Evolutionary conservation across 2,329 filamentous ascomycete species (phyloP), one percentile per base, ranked within the genome.

Genomic region (Neofusicoccum laricinum): DNA sequence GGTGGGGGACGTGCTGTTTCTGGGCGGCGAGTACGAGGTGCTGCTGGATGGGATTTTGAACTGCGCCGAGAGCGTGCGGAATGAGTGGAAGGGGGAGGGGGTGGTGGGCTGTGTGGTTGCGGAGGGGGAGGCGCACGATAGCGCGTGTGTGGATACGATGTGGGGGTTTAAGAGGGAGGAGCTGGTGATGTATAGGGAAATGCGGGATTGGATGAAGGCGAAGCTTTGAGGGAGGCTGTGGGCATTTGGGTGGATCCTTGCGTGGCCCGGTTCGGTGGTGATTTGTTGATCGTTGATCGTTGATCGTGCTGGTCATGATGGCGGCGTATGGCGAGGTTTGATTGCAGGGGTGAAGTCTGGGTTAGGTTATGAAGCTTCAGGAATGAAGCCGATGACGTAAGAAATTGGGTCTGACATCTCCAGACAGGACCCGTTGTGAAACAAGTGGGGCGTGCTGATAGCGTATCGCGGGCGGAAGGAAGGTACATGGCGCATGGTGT

Each of bases 1-100:
- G n/a, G 48, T 45, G 10, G 4, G 50, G 10, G 61, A 63, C 6
- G 61, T 63, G 6, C 11, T 55, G 38, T 43, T 53, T 14, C 4
- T 63, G 5, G 43, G 14, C 2, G 61, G 61, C 61, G 61, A 46
- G 49, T 48, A 63, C 30, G 61, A 63, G 61, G 61, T 63, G 2
- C 14, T 63, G 30, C 17, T 55, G 12, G 61, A 63, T n/a, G 40
- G 50, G 11, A 41, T 53, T 7, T 6, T 55, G 38, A 51, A 48
- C n/a, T 63, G 49, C 17, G 40, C 17, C 17, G 50, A 63, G 49
- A 57, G 38, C 21, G 43, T 63, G 38, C 14, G 49, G 46, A 63
- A 63, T 21, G 49, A 63, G 61, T 55, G 49, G 61, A 38, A 19
- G 34, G 12, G 30, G 38, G 61, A 32, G 1, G 61, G 61, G 3